phyloP scores from a whole-genome alignment of 495 filamentous ascomycete species.

The Neurospora sp. region DNA sequence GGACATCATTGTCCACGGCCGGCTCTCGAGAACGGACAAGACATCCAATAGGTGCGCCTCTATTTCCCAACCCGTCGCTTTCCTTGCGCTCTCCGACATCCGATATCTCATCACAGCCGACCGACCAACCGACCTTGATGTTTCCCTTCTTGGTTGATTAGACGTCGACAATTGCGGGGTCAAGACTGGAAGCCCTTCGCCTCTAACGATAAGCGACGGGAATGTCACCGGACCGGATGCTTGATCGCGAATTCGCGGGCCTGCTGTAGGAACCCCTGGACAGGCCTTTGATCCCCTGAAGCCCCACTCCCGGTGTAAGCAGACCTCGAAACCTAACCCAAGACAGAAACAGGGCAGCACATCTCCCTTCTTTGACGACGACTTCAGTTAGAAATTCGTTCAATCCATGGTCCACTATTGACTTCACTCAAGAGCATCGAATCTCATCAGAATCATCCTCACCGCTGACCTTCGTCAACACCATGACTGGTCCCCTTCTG shows the following conservation, averaged over 20 bases:
- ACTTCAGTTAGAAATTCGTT: not conserved
- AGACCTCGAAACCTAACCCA: not conserved
- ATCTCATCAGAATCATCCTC: not conserved
- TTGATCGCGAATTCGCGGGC: not conserved
- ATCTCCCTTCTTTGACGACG: not conserved
- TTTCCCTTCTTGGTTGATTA: conserved; percentile 1
- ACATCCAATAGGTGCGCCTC: not conserved
- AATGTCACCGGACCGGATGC: not conserved
- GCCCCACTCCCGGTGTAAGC: not conserved
- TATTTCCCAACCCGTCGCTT: not conserved
- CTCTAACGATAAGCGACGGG: conserved; percentile 7
- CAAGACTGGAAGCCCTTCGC: not conserved
- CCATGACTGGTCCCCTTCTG: not conserved
- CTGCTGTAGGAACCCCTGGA: not conserved
- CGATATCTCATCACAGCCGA: not conserved
- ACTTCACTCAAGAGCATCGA: not conserved
- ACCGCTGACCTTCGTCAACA: not conserved
- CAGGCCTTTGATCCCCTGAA: not conserved
- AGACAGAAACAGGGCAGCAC: not conserved
- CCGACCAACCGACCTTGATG: conserved; percentile 3
- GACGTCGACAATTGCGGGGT: conserved; percentile 7
- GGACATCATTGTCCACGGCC: not conserved
- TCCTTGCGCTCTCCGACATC: not conserved
- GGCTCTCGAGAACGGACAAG: not conserved
- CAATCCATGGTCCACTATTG: not conserved